Percentiles rank a stretch among this genome's conserved stretches.
Evolutionary conservation across 2,329 filamentous ascomycete species (phyloP).

Genomic region (Ophiostoma ulmi): DNA sequence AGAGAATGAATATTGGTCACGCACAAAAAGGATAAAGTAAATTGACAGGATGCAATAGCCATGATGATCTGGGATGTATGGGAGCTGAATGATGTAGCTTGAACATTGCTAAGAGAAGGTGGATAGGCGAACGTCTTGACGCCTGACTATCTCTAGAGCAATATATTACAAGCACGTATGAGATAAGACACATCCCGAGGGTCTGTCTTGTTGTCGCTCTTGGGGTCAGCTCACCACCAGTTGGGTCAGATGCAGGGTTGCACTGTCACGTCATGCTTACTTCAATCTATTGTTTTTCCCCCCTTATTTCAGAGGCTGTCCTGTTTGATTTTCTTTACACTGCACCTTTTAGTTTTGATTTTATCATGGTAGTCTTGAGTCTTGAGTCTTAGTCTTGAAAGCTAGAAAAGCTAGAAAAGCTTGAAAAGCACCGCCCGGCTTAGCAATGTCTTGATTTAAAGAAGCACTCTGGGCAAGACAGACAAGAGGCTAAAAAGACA

Average conservation of each 20-base stretch:
- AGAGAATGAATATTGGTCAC: background rate
- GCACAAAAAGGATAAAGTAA: too few relatives aligned
- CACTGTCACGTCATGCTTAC: conserved; percentile 10
- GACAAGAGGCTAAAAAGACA: background rate
- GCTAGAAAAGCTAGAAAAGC: background rate
- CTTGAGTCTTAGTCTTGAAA: background rate
- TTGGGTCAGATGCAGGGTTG: conserved; percentile 9
- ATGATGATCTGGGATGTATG: background rate
- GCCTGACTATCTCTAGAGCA: background rate
- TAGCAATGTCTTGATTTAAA: conserved; percentile 1
- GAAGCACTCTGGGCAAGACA: background rate
- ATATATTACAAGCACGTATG: background rate
- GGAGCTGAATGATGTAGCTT: background rate
- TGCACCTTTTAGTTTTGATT: too few relatives aligned
- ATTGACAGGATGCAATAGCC: background rate
- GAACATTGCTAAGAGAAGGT: too few relatives aligned
- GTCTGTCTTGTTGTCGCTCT: background rate
- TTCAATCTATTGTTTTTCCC: background rate
- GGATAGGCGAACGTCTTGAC: too few relatives aligned
- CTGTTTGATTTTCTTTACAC: background rate
- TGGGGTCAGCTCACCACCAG: background rate
- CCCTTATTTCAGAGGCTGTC: background rate
- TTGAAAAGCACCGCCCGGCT: background rate
- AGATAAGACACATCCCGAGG: background rate
- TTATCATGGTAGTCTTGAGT: background rate